A percentile compares a stretch with the other conserved stretches of the same genome.
phyloP scores from a whole-genome alignment of 148 eudicot species.

The Rhododendron molle region DNA sequence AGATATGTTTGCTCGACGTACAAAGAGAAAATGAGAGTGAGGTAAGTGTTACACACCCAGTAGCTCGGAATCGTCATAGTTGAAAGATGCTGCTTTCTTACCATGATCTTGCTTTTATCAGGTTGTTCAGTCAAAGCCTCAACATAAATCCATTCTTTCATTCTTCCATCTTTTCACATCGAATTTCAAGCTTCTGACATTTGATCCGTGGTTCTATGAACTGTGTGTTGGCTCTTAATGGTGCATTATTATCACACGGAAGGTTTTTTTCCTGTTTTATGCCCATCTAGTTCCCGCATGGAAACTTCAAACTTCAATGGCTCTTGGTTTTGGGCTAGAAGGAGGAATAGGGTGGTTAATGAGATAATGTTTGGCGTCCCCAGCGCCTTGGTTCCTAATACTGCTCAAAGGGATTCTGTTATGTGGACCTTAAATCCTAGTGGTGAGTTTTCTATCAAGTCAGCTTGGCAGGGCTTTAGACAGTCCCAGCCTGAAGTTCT shows the following conservation, averaged over 20 bases:
- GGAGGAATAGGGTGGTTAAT: not conserved
- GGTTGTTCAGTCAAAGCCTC: not conserved
- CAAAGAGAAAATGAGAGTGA: not conserved
- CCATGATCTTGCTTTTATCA: not conserved
- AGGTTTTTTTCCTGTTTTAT: not conserved
- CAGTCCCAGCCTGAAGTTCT: no score
- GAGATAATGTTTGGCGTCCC: not conserved
- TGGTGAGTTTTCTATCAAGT: no score
- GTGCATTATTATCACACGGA: not conserved
- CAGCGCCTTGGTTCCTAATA: not conserved
- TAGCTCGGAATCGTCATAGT: not conserved
- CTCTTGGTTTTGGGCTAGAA: not conserved
- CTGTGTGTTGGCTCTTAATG: not conserved
- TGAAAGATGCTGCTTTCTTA: not conserved
- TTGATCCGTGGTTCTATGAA: not conserved
- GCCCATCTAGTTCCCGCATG: not conserved
- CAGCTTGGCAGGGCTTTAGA: no score
- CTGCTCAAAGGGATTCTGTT: not conserved
- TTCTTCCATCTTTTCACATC: not conserved
- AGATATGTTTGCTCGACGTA: not conserved
- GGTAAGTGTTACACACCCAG: not conserved
- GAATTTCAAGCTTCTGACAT: not conserved
- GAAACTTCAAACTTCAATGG: not conserved
- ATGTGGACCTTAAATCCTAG: not conserved
- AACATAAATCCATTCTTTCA: not conserved